phyloP scores from a whole-genome alignment of 495 filamentous ascomycete species.

The Symbiotaphrina buchneri region DNA sequence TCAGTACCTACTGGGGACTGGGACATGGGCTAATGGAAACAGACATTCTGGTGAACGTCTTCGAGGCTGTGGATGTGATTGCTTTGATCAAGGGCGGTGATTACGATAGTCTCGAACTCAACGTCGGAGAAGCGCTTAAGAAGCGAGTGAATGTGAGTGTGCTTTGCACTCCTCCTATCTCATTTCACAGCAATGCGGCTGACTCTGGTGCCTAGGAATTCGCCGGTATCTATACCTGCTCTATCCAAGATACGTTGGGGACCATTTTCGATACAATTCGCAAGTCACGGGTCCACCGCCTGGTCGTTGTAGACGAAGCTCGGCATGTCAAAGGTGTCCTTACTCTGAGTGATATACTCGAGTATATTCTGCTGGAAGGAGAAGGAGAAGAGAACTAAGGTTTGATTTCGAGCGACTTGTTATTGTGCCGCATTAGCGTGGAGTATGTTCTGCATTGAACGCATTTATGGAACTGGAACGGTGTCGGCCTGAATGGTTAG shows the following conservation, averaged over 20 bases:
- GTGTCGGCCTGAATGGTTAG: no score
- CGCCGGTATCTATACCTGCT: constrained; percentile 89
- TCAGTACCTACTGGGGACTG: not conserved
- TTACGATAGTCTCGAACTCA: constrained; percentile 75
- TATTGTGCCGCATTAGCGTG: no score
- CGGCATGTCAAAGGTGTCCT: constrained; percentile 72
- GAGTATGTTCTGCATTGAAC: no score
- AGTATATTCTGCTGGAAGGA: constrained; percentile 78
- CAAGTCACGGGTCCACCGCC: constrained; percentile 75
- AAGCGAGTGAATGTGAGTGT: constrained; percentile 52
- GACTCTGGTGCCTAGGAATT: constrained; percentile 40
- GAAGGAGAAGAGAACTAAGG: constrained; percentile 32
- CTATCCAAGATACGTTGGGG: constrained; percentile 72
- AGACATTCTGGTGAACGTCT: constrained; percentile 79
- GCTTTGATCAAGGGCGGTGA: constrained; percentile 80
- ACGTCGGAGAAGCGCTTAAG: constrained; percentile 73
- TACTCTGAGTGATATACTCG: constrained; percentile 87
- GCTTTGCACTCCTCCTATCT: not conserved
- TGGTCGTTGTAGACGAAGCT: constrained; percentile 80
- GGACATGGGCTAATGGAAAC: constrained; percentile 2
- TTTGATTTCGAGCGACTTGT: no score
- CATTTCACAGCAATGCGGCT: constrained; percentile 1
- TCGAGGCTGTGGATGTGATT: constrained; percentile 95
- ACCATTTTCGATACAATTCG: constrained; percentile 95
- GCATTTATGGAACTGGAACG: no score